phyloP scores from a whole-genome alignment of 148 eudicot species.

The Cornus controversa region DNA sequence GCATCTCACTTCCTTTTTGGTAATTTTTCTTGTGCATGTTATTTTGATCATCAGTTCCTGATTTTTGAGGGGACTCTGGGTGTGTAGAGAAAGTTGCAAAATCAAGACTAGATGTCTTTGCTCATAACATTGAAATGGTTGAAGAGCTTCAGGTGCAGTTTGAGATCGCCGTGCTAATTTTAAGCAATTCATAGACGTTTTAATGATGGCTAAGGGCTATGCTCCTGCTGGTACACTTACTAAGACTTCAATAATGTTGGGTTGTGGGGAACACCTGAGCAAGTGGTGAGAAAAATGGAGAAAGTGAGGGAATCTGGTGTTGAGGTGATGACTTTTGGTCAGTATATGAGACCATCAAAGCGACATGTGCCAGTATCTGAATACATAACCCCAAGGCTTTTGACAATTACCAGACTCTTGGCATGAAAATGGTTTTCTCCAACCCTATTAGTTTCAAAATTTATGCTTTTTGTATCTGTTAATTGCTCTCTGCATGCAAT shows the following conservation, averaged over 20 bases:
- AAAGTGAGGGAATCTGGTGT: slow-evolving; percentile 98
- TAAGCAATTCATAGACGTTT: slow-evolving; percentile 83
- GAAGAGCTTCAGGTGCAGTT: slow-evolving; percentile 88
- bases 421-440: slow-evolving; percentile 82
- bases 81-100: slow-evolving; percentile 90
- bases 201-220: slow-evolving; percentile 73
- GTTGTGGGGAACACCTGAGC: slow-evolving; percentile 97
- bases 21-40: not conserved
- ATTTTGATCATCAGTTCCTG: slow-evolving; percentile 65
- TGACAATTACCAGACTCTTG: slow-evolving; percentile 72
- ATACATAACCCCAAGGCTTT: slow-evolving; percentile 87
- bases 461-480: not conserved
- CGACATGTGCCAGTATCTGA: slow-evolving; percentile 97
- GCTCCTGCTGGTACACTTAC: slow-evolving; percentile 95
- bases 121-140: slow-evolving; percentile 97
- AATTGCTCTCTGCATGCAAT: not conserved
- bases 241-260: slow-evolving; percentile 92
- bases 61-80: slow-evolving; percentile 75
- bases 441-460: slow-evolving; percentile 3
- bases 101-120: slow-evolving; percentile 87
- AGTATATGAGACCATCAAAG: slow-evolving; percentile 94
- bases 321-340: slow-evolving; percentile 97
- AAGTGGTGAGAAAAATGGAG: slow-evolving; percentile 90
- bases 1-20: not conserved
- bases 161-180: slow-evolving; percentile 96